These are phyloP conservation scores for Capsicum chinense DNA, from an alignment of 257 asterid genomes.

Conservation along the genomic window DNA sequence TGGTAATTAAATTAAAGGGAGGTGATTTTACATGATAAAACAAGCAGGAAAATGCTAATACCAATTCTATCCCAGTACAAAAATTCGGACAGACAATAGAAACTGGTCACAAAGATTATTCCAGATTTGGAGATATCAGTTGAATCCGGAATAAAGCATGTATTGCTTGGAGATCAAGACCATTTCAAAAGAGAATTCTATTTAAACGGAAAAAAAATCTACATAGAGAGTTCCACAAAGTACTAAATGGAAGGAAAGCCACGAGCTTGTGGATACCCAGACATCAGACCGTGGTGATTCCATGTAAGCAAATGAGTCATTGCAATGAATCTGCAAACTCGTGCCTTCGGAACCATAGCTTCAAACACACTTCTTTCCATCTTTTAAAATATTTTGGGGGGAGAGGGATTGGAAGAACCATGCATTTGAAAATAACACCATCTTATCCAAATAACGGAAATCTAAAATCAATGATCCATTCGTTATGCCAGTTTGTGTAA, in stretches of 20 bases:
- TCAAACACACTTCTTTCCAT: not conserved
- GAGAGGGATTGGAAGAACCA: not conserved
- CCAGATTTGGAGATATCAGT: not conserved
- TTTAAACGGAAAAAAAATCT: not conserved
- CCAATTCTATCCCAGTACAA: constrained; percentile 1
- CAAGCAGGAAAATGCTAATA: not conserved
- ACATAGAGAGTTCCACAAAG: not conserved
- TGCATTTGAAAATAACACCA: constrained; percentile 16
- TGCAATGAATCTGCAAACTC: not conserved
- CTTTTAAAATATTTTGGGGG: not conserved
- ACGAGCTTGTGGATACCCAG: constrained; percentile 12
- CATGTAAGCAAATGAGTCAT: not conserved
- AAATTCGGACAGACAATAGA: not conserved
- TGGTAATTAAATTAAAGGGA: not conserved
- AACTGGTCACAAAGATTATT: not conserved
- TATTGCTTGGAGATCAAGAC: not conserved
- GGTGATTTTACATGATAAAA: not conserved
- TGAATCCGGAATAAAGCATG: not conserved
- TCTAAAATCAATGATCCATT: not conserved
- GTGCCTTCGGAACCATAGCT: not conserved
- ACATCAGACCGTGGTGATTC: constrained; percentile 9
- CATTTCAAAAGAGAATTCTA: too few species aligned
- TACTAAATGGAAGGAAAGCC: not conserved
- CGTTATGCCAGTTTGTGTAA: not conserved
- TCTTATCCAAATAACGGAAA: not conserved